Evolutionary conservation across 495 filamentous ascomycete genomes (phyloP), one percentile per base, ranked within the genome.

Genomic region (Venustampulla echinocandica): DNA sequence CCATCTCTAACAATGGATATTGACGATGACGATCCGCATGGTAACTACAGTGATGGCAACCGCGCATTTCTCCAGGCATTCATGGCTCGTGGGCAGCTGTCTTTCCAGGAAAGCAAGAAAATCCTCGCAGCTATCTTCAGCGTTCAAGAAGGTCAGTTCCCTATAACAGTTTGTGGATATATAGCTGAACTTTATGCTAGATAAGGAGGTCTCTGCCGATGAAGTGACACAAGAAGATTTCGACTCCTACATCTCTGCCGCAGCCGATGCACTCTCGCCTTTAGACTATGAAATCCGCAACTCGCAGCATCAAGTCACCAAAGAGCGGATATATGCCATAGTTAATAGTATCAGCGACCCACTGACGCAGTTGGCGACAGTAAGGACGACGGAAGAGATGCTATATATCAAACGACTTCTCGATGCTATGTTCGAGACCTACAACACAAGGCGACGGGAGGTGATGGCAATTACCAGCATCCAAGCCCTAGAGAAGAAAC

Each of bases 41-140:
- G 23, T 1, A 46, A 53, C 13, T 61, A 61, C 39, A 45, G 58
- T 24, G 76, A 95, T 58, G 70, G 72, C 55, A 85, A 96, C 62
- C 84, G 87, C 36, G 89, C 90, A n/a, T 95, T 98, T 58, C 67
- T 96, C 0, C 92, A 98, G 68, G 85, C 84, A 50, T 84, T 98
- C 20, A 76, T 96, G 61, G 79, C 83, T 2, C 79, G 80, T 14
- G 81, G 82, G 6, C 75, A 77, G 18, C 67, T 95, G 61, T 95
- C 84, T 4, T 80, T 85, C 52, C 64, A 73, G 24, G 80, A 93
- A 46, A 79, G 80, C 3, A 76, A 81, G 48, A 77, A 77, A 0
- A 61, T 95, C 10, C 69, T 97, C 1, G 86, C 88, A 1, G 77
- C 77, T 13, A 92, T 98, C 43, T 68, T 84, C 47, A 76, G 71